Conservation (phyloP, 163 green algal species). For the Prototheca wickerhamii region DNA sequence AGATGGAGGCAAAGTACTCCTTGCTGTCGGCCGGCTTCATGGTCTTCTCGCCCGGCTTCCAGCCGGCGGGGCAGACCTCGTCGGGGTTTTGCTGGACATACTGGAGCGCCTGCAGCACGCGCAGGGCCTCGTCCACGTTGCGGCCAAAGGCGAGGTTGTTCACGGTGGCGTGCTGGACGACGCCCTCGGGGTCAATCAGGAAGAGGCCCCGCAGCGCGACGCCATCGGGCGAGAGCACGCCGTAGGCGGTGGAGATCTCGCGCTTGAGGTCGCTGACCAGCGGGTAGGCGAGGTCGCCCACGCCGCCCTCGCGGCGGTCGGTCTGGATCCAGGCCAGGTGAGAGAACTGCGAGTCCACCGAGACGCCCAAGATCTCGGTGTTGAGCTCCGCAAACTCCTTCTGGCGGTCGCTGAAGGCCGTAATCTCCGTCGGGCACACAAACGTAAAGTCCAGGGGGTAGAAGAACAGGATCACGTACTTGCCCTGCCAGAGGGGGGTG, state of each 20-base stretch:
- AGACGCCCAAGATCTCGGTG: conserved; percentile 70
- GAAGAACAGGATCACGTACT: conserved; percentile 91
- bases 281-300: conserved; percentile 94
- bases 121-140: conserved; percentile 92
- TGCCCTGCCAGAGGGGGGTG: conserved; percentile 29
- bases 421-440: conserved; percentile 94
- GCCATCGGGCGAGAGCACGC: conserved; percentile 83
- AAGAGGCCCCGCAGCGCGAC: conserved; percentile 96
- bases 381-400: conserved; percentile 81
- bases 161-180: conserved; percentile 95
- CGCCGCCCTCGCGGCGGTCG: conserved; percentile 73
- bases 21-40: conserved; percentile 88
- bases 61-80: conserved; percentile 93
- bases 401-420: conserved; percentile 91
- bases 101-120: conserved; percentile 77
- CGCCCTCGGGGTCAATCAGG: conserved; percentile 96
- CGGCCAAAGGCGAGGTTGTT: conserved; percentile 98
- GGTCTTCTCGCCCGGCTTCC: conserved; percentile 80
- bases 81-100: conserved; percentile 79
- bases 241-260: conserved; percentile 59
- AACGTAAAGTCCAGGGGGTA: conserved; percentile 88
- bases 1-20: conserved; percentile 78
- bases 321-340: conserved; percentile 87
- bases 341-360: conserved; percentile 94
- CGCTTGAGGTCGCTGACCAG: conserved; percentile 95